These are phyloP conservation scores for Chlamydomonas sphaeroides DNA, from an alignment of 139 green algal genomes.

Conservation along the genomic window DNA sequence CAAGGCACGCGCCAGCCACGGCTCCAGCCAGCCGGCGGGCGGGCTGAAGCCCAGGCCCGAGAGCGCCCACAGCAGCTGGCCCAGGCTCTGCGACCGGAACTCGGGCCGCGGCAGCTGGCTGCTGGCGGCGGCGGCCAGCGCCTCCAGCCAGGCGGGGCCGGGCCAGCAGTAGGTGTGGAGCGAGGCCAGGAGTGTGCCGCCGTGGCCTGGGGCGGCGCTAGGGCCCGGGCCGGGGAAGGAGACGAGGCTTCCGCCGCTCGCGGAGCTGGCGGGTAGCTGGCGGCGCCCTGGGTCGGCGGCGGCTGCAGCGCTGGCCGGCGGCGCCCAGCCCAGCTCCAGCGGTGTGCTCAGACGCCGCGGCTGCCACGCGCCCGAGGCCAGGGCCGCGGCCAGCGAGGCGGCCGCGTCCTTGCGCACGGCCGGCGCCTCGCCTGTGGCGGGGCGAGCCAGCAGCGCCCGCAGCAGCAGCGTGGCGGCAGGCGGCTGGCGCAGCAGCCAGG, in stretches of 20 bases:
- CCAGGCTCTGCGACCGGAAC: conserved; percentile 7
- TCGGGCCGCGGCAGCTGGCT: not conserved
- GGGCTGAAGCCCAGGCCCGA: conserved; percentile 33
- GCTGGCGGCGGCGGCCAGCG: not conserved
- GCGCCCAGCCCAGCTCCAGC: too few species aligned
- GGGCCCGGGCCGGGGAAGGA: too few species aligned
- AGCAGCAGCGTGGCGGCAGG: not conserved
- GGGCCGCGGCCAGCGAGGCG: too few species aligned
- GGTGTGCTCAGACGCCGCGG: too few species aligned
- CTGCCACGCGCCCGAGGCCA: too few species aligned
- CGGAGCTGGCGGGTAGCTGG: too few species aligned
- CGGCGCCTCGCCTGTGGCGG: too few species aligned
- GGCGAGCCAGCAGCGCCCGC: not conserved
- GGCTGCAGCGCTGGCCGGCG: too few species aligned
- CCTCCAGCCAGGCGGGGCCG: not conserved
- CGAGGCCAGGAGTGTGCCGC: not conserved
- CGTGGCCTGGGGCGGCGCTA: not conserved
- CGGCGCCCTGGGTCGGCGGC: too few species aligned
- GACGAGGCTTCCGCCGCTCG: too few species aligned
- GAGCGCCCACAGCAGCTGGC: conserved; percentile 27
- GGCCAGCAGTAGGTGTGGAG: conserved; percentile 36
- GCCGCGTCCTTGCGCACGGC: too few species aligned
- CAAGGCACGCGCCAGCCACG: conserved; percentile 2
- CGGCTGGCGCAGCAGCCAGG: conserved; percentile 21
- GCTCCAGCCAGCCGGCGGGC: conserved; percentile 17